phyloP scores from a whole-genome alignment of 192 early-diverging fungal genomes.

The Polychytrium aggregatum region DNA sequence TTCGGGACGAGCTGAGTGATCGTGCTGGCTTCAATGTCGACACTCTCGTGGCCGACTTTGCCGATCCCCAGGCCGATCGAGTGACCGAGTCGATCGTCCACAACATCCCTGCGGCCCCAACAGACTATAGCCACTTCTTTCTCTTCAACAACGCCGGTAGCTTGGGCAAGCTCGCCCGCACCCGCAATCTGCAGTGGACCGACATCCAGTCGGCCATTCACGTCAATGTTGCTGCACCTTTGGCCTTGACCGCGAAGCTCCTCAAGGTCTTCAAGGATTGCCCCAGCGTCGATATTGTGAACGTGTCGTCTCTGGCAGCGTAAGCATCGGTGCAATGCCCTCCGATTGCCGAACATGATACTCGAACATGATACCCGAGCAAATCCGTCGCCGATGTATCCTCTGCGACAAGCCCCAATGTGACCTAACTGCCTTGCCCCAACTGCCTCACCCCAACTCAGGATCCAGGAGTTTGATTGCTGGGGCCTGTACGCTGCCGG shows the following conservation, averaged over 20 bases:
- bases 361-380: too few relatives aligned
- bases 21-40: too few relatives aligned
- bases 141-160: conserved; percentile 74
- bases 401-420: too few relatives aligned
- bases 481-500: conserved; percentile 72
- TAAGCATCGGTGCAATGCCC: too few relatives aligned
- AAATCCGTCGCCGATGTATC: too few relatives aligned
- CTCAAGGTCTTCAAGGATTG: conserved; percentile 16
- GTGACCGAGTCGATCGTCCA: too few relatives aligned
- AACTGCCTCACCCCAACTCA: conserved; percentile 23
- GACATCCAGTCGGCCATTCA: conserved; percentile 12
- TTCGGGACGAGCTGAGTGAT: too few relatives aligned
- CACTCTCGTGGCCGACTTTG: too few relatives aligned
- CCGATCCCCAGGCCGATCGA: too few relatives aligned
- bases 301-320: conserved; percentile 61
- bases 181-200: conserved; percentile 6
- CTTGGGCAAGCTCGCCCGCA: conserved; percentile 43
- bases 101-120: too few relatives aligned
- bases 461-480: conserved; percentile 60
- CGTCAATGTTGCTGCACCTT: conserved; percentile 18
- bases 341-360: too few relatives aligned
- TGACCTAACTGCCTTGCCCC: too few relatives aligned
- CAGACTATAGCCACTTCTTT: conserved; percentile 9
- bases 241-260: conserved; percentile 19
- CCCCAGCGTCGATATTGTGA: conserved; percentile 37